Evolutionary conservation across 1,139 yeast species (phyloP), one percentile per base, ranked within the genome.

Genomic region (Blastobotrys capitulatus): DNA sequence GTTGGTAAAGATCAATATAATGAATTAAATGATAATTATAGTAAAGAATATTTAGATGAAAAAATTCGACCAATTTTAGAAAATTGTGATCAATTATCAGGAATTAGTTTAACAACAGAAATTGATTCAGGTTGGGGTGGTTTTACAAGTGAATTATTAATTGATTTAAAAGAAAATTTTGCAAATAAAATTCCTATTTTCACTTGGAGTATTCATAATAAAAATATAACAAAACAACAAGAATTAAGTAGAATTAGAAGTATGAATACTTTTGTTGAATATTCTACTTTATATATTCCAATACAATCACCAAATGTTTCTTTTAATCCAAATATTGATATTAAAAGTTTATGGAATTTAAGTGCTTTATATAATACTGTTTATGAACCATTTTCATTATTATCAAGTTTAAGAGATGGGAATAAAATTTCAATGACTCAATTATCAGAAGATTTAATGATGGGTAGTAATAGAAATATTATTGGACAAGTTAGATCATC

Each of bases 81-180:
- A 61, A 78, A 79, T 54, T 81, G 94, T 60, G 97, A 92, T 63
- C 67, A 71, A 25, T 63, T 89, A 29, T 79, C 77, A 49, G 97
- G 97, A 0, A 55, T 90, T 12, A 85, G 83, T 56, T 50, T 86
- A 0, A 62, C 82, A 1, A 76, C 85, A 0, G 95, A 88, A 47
- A 57, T 83, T 6, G 92, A 86, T 61, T 74, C 80, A 36, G 85
- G 84, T 0, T 92, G 97, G 97, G 83, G 90, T 40, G 96, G 96
- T 0, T 83, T 86, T 57, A 68, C 86, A 1, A 65, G 71, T 35
- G 74, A 74, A 42, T 58, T 82, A 55, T 54, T 89, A 31, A 62
- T 71, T 13, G 76, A 74, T 19, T 52, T 89, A 27, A 72, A 79
- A 47, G 96, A 90, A 64, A 95, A 88, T 54, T 82, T 80, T 57